phyloP scores from a whole-genome alignment of 148 eudicot species.

The Amaranthus hypochondriacus region DNA sequence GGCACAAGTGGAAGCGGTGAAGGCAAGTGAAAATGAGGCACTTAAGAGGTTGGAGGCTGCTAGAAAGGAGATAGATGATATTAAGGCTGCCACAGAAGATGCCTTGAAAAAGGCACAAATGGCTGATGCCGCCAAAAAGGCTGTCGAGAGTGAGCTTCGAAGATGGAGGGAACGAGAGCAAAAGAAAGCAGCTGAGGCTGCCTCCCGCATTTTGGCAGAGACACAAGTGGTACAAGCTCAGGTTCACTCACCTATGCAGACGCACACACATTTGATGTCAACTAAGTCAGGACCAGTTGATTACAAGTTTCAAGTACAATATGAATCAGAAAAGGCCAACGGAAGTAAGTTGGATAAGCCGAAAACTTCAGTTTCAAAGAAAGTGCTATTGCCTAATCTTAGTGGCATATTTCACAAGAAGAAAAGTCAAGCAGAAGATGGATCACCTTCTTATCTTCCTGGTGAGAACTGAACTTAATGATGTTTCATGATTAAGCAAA shows the following conservation, averaged over 20 bases:
- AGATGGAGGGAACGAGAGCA: slow-evolving; percentile 78
- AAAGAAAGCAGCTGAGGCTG: slow-evolving; percentile 78
- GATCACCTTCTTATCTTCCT: slow-evolving; percentile 64
- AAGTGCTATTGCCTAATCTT: slow-evolving; percentile 53
- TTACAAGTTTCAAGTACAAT: slow-evolving; percentile 36
- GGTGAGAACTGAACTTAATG: slow-evolving; percentile 36
- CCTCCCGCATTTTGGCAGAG: slow-evolving; percentile 62
- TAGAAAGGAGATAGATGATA: slow-evolving; percentile 64
- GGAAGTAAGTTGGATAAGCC: slow-evolving; percentile 37
- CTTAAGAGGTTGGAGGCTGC: slow-evolving; percentile 56
- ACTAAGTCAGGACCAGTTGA: slow-evolving; percentile 41
- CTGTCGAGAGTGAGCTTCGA: slow-evolving; percentile 82
- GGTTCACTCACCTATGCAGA: slow-evolving; percentile 8
- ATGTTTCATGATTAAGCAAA: not conserved
- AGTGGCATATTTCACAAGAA: slow-evolving; percentile 70
- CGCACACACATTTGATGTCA: slow-evolving; percentile 24
- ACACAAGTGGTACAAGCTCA: slow-evolving; percentile 23
- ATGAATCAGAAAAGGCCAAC: slow-evolving; percentile 24
- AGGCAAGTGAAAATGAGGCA: slow-evolving; percentile 87
- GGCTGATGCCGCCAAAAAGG: slow-evolving; percentile 84
- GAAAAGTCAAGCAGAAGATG: slow-evolving; percentile 53
- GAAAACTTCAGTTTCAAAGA: slow-evolving; percentile 48
- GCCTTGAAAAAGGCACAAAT: slow-evolving; percentile 69
- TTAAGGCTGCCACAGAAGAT: slow-evolving; percentile 58
- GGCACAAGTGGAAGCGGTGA: slow-evolving; percentile 87